Percentiles rank a stretch among this genome's conserved stretches.
phyloP scores from a whole-genome alignment of 2,329 filamentous ascomycete genomes.

The Aureobasidium namibiae region DNA sequence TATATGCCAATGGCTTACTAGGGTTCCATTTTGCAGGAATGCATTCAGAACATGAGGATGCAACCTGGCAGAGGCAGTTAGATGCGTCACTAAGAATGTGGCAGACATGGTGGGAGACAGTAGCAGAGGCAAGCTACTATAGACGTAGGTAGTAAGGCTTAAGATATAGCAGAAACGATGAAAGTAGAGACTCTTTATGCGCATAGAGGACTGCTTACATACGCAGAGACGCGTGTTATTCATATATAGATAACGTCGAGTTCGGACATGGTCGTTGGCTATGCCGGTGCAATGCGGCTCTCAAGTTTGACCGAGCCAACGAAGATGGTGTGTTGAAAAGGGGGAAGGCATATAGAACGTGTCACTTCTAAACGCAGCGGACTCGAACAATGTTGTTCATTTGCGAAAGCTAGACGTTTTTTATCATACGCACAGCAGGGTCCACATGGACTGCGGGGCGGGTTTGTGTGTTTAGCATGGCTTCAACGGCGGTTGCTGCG shows the following conservation, averaged over 20 bases:
- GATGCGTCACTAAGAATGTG: conserved; percentile 44
- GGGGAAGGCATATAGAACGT: neutral
- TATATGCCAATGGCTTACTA: conserved; percentile 47
- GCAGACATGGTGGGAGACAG: conserved; percentile 41
- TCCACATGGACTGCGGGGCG: neutral
- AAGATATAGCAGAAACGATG: conserved; percentile 36
- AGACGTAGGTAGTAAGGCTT: conserved; percentile 44
- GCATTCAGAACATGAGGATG: conserved; percentile 43
- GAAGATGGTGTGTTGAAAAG: neutral
- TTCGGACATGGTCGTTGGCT: neutral
- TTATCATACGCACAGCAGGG: neutral
- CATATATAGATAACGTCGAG: neutral
- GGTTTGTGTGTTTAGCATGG: neutral
- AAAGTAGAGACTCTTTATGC: neutral
- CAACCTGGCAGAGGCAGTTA: conserved; percentile 39
- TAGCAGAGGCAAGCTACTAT: conserved; percentile 36
- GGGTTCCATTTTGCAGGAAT: conserved; percentile 50
- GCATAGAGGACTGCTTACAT: neutral
- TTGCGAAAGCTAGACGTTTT: neutral
- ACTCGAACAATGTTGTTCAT: neutral
- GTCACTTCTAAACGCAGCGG: neutral
- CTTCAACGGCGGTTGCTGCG: conserved; percentile 8
- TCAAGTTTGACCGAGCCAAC: neutral
- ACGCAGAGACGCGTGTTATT: neutral
- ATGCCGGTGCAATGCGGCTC: neutral